Conservation (phyloP, 2,329 filamentous ascomycete genomes). For the Pseudogymnoascus sp. region DNA sequence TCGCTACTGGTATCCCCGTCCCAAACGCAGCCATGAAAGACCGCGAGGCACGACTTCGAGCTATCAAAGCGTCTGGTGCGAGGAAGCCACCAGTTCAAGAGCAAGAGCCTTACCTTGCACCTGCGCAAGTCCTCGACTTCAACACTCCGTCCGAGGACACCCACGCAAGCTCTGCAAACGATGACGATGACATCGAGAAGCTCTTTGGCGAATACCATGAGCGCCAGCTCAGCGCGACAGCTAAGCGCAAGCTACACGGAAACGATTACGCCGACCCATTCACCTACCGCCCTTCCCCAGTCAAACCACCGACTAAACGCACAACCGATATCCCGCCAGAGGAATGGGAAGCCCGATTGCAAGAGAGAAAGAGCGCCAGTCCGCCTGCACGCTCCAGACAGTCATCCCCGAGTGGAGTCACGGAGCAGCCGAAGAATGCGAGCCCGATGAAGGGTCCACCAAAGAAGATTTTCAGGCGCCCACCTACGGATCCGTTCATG, state of each 20-base stretch:
- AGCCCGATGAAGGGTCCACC: background rate
- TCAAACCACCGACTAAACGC: background rate
- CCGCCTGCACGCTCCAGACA: background rate
- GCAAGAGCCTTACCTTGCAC: slow-evolving; percentile 10
- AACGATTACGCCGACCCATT: background rate
- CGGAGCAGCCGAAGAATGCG: background rate
- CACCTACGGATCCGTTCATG: background rate
- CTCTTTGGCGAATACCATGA: slow-evolving; percentile 17
- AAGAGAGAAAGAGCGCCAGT: background rate
- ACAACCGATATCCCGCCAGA: background rate
- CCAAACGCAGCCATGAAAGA: slow-evolving; percentile 28
- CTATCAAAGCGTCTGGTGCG: slow-evolving; percentile 26
- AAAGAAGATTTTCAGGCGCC: background rate
- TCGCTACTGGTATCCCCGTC: slow-evolving; percentile 16
- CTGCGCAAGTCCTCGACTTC: slow-evolving; percentile 22
- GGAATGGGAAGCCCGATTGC: background rate
- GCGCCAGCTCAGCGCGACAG: background rate
- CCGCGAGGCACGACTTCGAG: slow-evolving; percentile 33
- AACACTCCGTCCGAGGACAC: background rate
- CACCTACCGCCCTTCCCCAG: background rate
- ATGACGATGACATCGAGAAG: slow-evolving; percentile 14
- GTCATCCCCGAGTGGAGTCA: background rate
- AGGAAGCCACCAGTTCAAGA: background rate
- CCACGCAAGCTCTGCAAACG: slow-evolving; percentile 22
- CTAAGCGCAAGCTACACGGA: background rate